Evolutionary conservation across 192 early-diverging fungal species (phyloP).

Genomic region (Gamsiella multidivaricata): DNA sequence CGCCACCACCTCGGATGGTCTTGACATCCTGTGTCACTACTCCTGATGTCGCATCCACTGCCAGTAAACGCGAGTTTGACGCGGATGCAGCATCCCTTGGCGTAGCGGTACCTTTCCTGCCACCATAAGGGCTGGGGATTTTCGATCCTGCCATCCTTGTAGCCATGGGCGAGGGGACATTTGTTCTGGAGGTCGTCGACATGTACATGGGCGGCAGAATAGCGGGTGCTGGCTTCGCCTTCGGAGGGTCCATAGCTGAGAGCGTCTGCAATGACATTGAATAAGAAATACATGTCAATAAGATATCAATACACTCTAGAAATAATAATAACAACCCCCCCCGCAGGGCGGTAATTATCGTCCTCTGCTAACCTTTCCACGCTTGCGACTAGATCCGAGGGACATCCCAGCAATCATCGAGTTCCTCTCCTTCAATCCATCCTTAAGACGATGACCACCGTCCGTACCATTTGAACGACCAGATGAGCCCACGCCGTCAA

Average conservation of each 20-base stretch:
- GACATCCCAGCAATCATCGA: constrained; percentile 16
- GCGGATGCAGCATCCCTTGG: constrained; percentile 10
- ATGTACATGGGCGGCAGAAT: constrained; percentile 55
- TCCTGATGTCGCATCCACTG: constrained; percentile 1
- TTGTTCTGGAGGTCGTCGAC: constrained; percentile 45
- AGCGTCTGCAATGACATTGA: constrained; percentile 37
- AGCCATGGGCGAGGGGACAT: constrained; percentile 29
- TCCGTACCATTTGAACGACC: constrained; percentile 11
- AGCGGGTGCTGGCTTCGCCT: constrained; percentile 42
- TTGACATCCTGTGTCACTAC: constrained; percentile 30
- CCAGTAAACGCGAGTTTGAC: constrained; percentile 1
- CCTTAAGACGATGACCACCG: not conserved
- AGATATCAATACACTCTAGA: too few relatives aligned
- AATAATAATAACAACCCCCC: too few relatives aligned
- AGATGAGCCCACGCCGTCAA: constrained; percentile 14
- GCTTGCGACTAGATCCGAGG: constrained; percentile 29
- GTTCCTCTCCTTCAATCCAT: constrained; percentile 28
- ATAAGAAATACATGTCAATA: constrained; percentile 14
- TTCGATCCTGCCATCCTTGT: constrained; percentile 29
- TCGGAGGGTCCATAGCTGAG: constrained; percentile 51
- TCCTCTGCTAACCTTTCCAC: constrained; percentile 38
- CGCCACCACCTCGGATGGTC: constrained; percentile 41
- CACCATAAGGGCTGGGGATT: constrained; percentile 42
- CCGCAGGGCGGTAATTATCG: not conserved
- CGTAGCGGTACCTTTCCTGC: constrained; percentile 3